Evolutionary conservation across 2,329 filamentous ascomycete genomes (phyloP).

Genomic region (Colletotrichum cordylinicola): DNA sequence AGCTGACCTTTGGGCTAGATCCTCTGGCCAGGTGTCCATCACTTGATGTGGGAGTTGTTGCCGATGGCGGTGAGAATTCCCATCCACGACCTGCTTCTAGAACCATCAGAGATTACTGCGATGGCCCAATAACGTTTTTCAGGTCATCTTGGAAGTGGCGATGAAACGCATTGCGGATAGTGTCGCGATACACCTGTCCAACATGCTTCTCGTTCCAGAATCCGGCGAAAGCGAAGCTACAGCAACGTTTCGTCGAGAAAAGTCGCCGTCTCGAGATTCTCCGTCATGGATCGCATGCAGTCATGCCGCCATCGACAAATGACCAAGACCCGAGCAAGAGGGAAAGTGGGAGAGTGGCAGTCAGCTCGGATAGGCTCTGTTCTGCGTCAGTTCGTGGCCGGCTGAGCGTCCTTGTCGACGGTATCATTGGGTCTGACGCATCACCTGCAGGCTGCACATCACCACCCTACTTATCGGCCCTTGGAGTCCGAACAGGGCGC

Average conservation of each 20-base stretch:
- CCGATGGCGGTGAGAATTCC: slow-evolving; percentile 4
- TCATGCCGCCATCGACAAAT: neutral
- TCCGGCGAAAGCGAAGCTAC: neutral
- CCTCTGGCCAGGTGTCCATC: neutral
- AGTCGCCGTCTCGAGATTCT: neutral
- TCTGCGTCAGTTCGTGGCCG: neutral
- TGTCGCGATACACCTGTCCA: slow-evolving; percentile 1
- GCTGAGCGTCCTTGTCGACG: neutral
- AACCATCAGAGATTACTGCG: neutral
- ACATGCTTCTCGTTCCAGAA: neutral
- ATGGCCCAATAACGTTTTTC: neutral
- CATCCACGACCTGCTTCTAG: neutral
- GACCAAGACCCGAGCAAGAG: neutral
- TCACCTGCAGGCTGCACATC: neutral
- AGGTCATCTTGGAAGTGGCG: neutral
- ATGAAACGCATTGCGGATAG: neutral
- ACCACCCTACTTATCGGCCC: neutral
- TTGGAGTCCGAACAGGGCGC: neutral
- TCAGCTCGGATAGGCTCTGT: neutral
- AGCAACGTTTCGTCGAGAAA: neutral
- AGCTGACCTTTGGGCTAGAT: neutral
- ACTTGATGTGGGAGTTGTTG: neutral
- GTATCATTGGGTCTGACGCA: neutral
- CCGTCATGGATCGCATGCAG: neutral
- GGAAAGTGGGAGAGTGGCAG: neutral